phyloP scores from a whole-genome alignment of 768 basidiomycete species.

The Hortiboletus flavorubellus region DNA sequence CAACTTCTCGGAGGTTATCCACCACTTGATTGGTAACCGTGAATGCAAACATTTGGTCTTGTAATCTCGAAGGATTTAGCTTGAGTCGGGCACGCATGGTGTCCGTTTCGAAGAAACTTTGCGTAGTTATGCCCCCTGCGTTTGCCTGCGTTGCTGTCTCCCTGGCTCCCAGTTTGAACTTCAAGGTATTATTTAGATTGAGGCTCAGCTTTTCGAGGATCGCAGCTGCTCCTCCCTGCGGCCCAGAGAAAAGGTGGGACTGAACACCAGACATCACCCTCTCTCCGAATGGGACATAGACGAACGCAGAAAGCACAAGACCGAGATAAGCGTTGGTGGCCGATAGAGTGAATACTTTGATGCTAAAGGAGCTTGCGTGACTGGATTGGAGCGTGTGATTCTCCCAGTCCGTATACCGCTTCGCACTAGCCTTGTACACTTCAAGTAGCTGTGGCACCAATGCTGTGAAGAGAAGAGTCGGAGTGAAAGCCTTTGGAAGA shows the following conservation, averaged over 20 bases:
- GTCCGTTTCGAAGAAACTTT: constrained; percentile 50
- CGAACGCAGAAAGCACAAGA: constrained; percentile 89
- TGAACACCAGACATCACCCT: constrained; percentile 65
- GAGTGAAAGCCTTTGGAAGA: constrained; percentile 59
- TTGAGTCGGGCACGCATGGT: constrained; percentile 49
- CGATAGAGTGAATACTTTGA: constrained; percentile 88
- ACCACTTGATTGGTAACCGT: constrained; percentile 86
- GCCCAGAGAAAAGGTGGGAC: constrained; percentile 23
- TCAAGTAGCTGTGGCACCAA: constrained; percentile 79
- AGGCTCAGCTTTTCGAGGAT: constrained; percentile 24
- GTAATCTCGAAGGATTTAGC: constrained; percentile 65
- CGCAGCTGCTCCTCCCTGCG: constrained; percentile 11
- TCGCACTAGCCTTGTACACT: constrained; percentile 67
- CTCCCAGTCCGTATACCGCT: constrained; percentile 80
- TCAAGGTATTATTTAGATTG: constrained; percentile 26
- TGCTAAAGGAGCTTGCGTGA: constrained; percentile 74
- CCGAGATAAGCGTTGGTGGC: constrained; percentile 90
- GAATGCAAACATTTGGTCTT: constrained; percentile 92
- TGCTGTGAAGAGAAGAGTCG: constrained; percentile 78
- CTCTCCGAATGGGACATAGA: constrained; percentile 93
- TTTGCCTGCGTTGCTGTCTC: constrained; percentile 6
- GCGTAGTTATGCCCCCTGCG: constrained; percentile 14
- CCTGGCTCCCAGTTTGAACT: constrained; percentile 27
- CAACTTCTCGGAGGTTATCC: constrained; percentile 75
- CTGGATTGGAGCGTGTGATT: constrained; percentile 82